phyloP scores from a whole-genome alignment of 164 flowering plant genomes.

The Sedum album region DNA sequence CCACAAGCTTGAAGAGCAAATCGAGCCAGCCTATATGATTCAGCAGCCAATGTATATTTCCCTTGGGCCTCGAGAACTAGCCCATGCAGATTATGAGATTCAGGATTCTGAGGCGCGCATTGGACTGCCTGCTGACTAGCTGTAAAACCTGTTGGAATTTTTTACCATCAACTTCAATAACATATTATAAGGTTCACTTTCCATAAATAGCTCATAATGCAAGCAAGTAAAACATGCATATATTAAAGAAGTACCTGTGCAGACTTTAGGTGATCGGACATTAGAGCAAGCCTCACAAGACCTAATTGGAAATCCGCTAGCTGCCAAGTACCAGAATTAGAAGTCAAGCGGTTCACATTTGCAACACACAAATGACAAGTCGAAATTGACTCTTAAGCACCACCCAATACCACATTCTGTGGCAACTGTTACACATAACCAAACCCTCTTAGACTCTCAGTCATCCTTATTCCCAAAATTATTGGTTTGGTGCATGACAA shows the following conservation, averaged over 20 bases:
- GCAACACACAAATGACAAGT: not conserved
- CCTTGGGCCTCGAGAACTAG: slow-evolving; percentile 41
- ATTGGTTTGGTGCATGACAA: too few relatives aligned
- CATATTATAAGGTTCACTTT: not conserved
- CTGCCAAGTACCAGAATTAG: slow-evolving; percentile 28
- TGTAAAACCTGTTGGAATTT: slow-evolving; percentile 58
- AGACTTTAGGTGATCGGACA: slow-evolving; percentile 53
- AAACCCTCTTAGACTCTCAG: not conserved
- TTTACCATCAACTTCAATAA: not conserved
- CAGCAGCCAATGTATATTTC: slow-evolving; percentile 39
- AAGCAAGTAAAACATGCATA: not conserved
- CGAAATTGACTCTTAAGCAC: not conserved
- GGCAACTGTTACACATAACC: not conserved
- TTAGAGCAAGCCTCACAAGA: slow-evolving; percentile 66
- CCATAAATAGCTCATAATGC: not conserved
- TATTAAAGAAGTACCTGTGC: slow-evolving; percentile 45
- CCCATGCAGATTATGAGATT: slow-evolving; percentile 78
- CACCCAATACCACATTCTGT: not conserved
- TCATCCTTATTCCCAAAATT: not conserved
- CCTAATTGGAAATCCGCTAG: slow-evolving; percentile 85
- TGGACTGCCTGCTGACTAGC: slow-evolving; percentile 80
- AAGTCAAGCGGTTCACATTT: not conserved
- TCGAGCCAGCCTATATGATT: slow-evolving; percentile 60
- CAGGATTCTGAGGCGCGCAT: slow-evolving; percentile 74
- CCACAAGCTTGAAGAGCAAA: slow-evolving; percentile 29